Conservation (phyloP, 306 rosid species). For the Ceratonia siliqua region DNA sequence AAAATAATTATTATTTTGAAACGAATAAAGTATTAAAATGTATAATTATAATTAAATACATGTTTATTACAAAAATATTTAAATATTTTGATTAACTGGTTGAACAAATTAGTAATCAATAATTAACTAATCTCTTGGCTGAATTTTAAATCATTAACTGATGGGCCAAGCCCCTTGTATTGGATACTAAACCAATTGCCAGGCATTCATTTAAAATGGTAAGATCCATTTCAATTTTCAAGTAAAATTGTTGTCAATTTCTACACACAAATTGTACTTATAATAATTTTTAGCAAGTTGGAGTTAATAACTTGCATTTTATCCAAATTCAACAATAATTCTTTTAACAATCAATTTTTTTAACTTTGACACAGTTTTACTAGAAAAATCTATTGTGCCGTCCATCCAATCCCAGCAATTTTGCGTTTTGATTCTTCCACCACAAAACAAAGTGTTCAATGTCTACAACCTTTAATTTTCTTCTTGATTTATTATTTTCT, state of each 20-base stretch:
- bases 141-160: too few species aligned
- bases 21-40: too few species aligned
- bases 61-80: too few species aligned
- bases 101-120: too few species aligned
- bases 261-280: not conserved
- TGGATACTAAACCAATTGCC: not conserved
- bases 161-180: not conserved
- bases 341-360: not conserved
- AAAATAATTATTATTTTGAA: too few species aligned
- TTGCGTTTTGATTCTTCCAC: not conserved
- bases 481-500: not conserved
- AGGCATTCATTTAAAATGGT: too few species aligned
- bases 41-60: too few species aligned
- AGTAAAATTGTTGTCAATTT: not conserved
- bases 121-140: too few species aligned
- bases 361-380: too few species aligned
- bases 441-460: slow-evolving; percentile 1
- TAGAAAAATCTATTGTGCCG: not conserved
- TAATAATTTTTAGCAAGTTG: not conserved
- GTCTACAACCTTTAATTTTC: not conserved
- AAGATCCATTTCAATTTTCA: too few species aligned
- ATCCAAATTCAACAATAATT: not conserved
- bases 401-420: not conserved
- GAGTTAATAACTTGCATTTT: not conserved
- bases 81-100: too few species aligned